Base-by-base conservation (phyloP, 768 basidiomycete genomes). In the Strobilomyces echinocephalus region DNA sequence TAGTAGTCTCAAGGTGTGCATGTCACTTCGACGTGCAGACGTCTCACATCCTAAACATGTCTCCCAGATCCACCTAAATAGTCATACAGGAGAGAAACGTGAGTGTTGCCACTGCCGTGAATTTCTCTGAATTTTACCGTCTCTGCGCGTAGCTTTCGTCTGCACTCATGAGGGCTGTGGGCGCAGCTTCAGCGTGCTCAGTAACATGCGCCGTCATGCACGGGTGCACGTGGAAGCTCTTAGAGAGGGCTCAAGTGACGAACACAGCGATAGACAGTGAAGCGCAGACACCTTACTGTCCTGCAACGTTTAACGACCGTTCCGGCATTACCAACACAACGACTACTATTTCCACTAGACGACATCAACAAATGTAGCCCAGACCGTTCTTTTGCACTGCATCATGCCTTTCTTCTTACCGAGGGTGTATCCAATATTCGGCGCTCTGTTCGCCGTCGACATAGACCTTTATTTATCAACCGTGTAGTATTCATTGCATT, bases 81-180 rank as follows among this genome's bases (percentile, higher is more conserved):
- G 87, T 60, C 88, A 91, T 69, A 90, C 88, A 0, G 88, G 88
- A 57, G 87, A 88, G 69, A 90, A 86, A 74, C 88, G 88, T 91
- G 66, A 76, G 85, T 75, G 16, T 11, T 39, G 42, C 35, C 11
- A 36, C 35, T 24, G 40, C 21, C 24, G 24, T 36, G 46, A 24
- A 16, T 55, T n/a, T 28, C 35, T 63, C 58, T 56, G 42, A 52
- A 49, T 53, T 46, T 56, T 52, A 66, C 46, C 40, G 18, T 43
- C 33, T 47, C 47, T 44, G 4, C 28, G 16, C 58, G 53, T 66
- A 91, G 89, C 89, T 9, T 90, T 87, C 70, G 73, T 78, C 41
- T 91, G 89, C 66, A 83, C 88, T 16, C 79, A 82, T 49, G 80
- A 84, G 58, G 80, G 80, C 54, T 91, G 89, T 71, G 85, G 85